Evolutionary conservation across 2,329 filamentous ascomycete genomes (phyloP).

Genomic region (Aspergillus terreus): DNA sequence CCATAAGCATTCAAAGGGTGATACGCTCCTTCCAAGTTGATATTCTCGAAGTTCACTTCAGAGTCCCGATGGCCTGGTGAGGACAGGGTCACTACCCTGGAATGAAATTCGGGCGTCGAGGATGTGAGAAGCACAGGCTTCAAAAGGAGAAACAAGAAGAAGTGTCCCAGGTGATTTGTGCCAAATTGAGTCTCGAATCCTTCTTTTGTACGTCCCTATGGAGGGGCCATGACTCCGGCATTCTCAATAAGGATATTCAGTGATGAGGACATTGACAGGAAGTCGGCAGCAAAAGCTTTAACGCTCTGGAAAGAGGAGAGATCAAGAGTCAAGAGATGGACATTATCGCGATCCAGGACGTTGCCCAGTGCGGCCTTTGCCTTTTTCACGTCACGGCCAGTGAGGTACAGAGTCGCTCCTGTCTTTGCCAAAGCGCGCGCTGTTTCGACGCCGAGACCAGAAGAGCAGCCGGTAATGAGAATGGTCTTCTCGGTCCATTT

Average conservation of each 20-base stretch:
- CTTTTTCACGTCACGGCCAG: conserved; percentile 33
- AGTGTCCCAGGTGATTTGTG: conserved; percentile 52
- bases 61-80: conserved; percentile 41
- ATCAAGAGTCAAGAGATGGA: conserved; percentile 14
- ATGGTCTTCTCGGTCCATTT: conserved; percentile 9
- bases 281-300: conserved; percentile 4
- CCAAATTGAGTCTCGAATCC: conserved; percentile 50
- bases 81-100: conserved; percentile 47
- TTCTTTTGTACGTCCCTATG: conserved; percentile 30
- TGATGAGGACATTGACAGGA: conserved; percentile 3
- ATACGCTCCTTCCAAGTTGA: conserved; percentile 37
- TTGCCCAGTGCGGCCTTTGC: conserved; percentile 23
- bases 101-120: conserved; percentile 36
- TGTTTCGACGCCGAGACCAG: conserved; percentile 44
- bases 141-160: conserved; percentile 52
- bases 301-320: conserved; percentile 3
- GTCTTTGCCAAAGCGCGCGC: conserved; percentile 38
- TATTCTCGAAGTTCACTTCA: conserved; percentile 34
- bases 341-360: conserved; percentile 9
- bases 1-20: conserved; percentile 41
- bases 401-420: conserved; percentile 32
- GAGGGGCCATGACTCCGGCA: conserved; percentile 41
- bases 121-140: conserved; percentile 23
- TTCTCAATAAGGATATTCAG: conserved; percentile 38
- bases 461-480: conserved; percentile 16